These are phyloP conservation scores for Monoraphidium neglectum DNA, from an alignment of 139 green algal species.

Conservation along the genomic window DNA sequence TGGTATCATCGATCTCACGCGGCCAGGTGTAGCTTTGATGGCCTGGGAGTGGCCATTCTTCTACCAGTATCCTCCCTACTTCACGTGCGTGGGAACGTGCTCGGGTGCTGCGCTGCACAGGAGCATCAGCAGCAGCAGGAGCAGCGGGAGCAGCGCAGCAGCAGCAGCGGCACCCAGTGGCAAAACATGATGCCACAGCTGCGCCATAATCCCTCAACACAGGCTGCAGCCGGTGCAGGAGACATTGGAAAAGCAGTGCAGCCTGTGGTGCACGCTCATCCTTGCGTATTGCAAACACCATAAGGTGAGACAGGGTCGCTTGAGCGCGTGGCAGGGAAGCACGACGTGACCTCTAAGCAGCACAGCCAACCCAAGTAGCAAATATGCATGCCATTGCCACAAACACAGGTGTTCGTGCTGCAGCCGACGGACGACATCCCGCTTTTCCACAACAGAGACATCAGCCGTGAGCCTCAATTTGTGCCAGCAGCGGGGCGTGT, in stretches of 20 bases:
- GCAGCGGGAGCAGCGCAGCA: neutral
- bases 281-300: slow-evolving; percentile 71
- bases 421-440: slow-evolving; percentile 47
- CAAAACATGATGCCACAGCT: neutral
- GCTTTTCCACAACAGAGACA: slow-evolving; percentile 66
- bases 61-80: slow-evolving; percentile 72
- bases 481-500: neutral
- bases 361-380: neutral
- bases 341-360: neutral
- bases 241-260: slow-evolving; percentile 75
- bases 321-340: neutral
- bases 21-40: too few species aligned
- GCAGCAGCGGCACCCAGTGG: neutral
- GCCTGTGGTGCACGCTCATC: slow-evolving; percentile 74
- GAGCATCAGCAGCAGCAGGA: neutral
- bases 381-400: neutral
- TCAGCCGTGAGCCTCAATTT: slow-evolving; percentile 60
- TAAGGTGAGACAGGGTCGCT: slow-evolving; percentile 46
- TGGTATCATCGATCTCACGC: too few species aligned
- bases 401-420: slow-evolving; percentile 55
- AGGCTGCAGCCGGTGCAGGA: slow-evolving; percentile 85
- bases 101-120: too few species aligned
- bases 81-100: slow-evolving; percentile 56
- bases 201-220: slow-evolving; percentile 8
- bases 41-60: slow-evolving; percentile 78